Conservation (phyloP, 2,329 filamentous ascomycete genomes). For the Penicillium brevicompactum region DNA sequence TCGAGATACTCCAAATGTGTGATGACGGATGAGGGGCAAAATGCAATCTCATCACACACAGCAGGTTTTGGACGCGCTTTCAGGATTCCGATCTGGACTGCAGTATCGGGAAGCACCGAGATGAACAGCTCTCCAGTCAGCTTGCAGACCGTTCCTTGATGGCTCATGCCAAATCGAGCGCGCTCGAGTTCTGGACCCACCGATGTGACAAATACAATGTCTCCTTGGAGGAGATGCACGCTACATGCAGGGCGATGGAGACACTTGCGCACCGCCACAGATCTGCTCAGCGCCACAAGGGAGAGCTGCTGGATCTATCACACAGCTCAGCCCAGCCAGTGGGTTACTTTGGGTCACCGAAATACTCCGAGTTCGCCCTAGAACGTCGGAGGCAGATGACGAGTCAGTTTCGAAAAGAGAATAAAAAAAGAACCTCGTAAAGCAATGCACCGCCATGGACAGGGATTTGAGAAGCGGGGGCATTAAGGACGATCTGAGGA, state of each 20-base stretch:
- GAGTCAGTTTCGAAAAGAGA: constrained; percentile 5
- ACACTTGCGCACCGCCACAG: constrained; percentile 25
- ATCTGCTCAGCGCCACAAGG: constrained; percentile 18
- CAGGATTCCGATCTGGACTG: constrained; percentile 23
- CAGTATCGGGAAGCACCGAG: constrained; percentile 16
- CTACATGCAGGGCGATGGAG: constrained; percentile 2
- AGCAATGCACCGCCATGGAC: constrained; percentile 3
- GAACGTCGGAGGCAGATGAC: constrained; percentile 9
- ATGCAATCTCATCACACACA: constrained; percentile 23
- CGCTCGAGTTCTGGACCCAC: not conserved
- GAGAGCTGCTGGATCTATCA: constrained; percentile 17
- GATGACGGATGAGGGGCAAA: constrained; percentile 20
- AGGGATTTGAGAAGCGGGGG: constrained; percentile 3
- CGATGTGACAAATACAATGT: constrained; percentile 4
- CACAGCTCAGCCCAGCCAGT: constrained; percentile 16
- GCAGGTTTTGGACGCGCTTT: not conserved
- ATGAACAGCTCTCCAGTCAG: constrained; percentile 8
- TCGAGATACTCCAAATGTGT: constrained; percentile 5
- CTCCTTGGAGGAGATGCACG: not conserved
- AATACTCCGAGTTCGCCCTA: constrained; percentile 15
- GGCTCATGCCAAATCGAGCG: not conserved
- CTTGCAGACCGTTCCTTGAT: constrained; percentile 12
- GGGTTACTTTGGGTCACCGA: constrained; percentile 13
- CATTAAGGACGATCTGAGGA: constrained; percentile 2
- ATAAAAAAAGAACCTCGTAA: not conserved